Base-by-base conservation (phyloP, 305 asterid genomes). In the Lippia alba region DNA sequence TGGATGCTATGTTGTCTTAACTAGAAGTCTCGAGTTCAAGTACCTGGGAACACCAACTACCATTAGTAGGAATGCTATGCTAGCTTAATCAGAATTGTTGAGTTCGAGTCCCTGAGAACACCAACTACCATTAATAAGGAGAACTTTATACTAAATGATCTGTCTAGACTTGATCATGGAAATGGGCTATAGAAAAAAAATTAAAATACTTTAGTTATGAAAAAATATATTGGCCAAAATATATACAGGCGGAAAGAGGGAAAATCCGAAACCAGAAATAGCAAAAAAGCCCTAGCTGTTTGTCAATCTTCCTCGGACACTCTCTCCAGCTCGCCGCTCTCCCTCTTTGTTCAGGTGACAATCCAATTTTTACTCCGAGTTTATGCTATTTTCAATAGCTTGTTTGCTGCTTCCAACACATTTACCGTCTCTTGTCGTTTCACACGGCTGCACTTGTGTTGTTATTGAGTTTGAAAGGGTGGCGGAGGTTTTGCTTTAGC, bases 211-310 rank as follows among this genome's bases (percentile, higher is more conserved):
- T n/a, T 24, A 24, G 30, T 24, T 24, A 24, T 24, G 30, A 24
- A 24, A 1, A 24, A 1, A 24, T 24, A 24, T 1, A 24, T 24
- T 24, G 30, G 30, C 30, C 30, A 24, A 24, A 24, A 24, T 24
- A 24, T 24, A 24, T 24, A 24, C 3, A 24, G 30, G 30, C 30
- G 30, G 30, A 14, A 36, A 66, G 16, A 34, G 17, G 30, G 16
- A 53, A 18, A 6, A 40, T 15, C 61, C 16, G 60, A 61, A 54
- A 44, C 54, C 41, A 8, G 33, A 18, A 61, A 12, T 51, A 30
- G 66, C 61, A 20, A 56, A 58, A 67, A 72, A 75, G 83, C 86
- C 86, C 83, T 78, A 78, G 83, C 74, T 57, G 55, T 8, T 77
- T 56, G 48, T 46, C 72, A 56, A 56, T 39, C 61, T 44, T 56